Evolutionary conservation across 1,139 yeast species (phyloP), one percentile per base, ranked within the genome.

Genomic region (Sugiyamaella castrensis): DNA sequence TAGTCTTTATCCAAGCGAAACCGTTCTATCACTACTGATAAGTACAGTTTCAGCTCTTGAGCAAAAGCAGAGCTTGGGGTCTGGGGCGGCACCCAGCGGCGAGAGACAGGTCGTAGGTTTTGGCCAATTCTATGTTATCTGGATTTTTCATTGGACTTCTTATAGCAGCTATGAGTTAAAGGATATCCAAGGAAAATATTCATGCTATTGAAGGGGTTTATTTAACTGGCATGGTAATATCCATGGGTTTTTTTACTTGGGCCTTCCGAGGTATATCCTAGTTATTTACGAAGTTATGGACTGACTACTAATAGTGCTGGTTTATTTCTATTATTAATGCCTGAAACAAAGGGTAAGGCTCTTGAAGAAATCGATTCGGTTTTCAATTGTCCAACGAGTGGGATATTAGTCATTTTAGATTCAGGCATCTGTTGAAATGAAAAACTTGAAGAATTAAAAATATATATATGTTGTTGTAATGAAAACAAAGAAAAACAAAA

Each of bases 331-430:
- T 47, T 82, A 60, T 69, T 77, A 57, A 81, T 79, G 79, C 84
- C 84, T 9, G 89, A 84, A 67, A 85, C 95, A 32, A 82, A 81
- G 68, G 92, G 91, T 27, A 71, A 83, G 55, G 75, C 85, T 8
- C 73, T 86, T 64, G 95, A 86, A 67, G 87, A 84, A 58, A 85
- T 84, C 55, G 87, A 83, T 63, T 61, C 64, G 70, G 67, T 60
- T 40, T 66, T 64, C 57, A 53, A 55, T 40, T 56, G 53, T 55
- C 59, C 61, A 16, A 65, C 68, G 1, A 32, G 50, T 26, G 58
- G 57, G 45, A 46, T 30, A 36, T 46, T 32, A n/a, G 42, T 16
- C 52, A 45, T 32, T 32, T 49, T 10, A 40, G 50, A 29, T 49
- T 49, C 30, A 30, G 39, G 16, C 36, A 44, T 16, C 28, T 48